phyloP scores from a whole-genome alignment of 495 filamentous ascomycete genomes.

The Tricharina praecox region DNA sequence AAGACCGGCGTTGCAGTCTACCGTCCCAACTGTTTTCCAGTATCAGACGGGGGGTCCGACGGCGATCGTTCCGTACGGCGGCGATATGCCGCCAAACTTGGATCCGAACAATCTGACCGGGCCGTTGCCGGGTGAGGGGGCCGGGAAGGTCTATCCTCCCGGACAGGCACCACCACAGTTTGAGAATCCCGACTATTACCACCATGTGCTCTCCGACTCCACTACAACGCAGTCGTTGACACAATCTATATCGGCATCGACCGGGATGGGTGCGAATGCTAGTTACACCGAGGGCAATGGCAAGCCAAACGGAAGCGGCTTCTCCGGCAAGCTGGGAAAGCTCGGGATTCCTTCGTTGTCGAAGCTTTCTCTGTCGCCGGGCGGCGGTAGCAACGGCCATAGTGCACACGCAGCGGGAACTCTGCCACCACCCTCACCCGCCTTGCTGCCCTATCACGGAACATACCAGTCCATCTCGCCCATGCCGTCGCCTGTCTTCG shows the following conservation, averaged over 20 bases:
- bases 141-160: slow-evolving; percentile 16
- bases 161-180: slow-evolving; percentile 19
- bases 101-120: slow-evolving; percentile 3
- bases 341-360: background rate
- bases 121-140: slow-evolving; percentile 17
- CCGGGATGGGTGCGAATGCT: too few relatives aligned
- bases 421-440: slow-evolving; percentile 52
- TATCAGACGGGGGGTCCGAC: slow-evolving; percentile 3
- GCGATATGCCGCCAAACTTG: slow-evolving; percentile 1
- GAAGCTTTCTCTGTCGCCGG: background rate
- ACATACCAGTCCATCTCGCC: slow-evolving; percentile 92
- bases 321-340: background rate
- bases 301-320: background rate
- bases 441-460: slow-evolving; percentile 83
- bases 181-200: slow-evolving; percentile 23
- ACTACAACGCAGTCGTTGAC: background rate
- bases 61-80: background rate
- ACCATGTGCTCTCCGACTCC: slow-evolving; percentile 7
- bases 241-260: background rate
- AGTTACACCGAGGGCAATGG: too few relatives aligned
- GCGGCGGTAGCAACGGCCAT: too few relatives aligned
- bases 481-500: slow-evolving; percentile 60
- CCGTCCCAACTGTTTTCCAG: slow-evolving; percentile 1
- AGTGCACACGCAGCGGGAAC: slow-evolving; percentile 1
- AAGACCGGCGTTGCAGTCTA: background rate